Conservation (phyloP, 2,329 filamentous ascomycete species). For the Colletotrichum euphorbiae region DNA sequence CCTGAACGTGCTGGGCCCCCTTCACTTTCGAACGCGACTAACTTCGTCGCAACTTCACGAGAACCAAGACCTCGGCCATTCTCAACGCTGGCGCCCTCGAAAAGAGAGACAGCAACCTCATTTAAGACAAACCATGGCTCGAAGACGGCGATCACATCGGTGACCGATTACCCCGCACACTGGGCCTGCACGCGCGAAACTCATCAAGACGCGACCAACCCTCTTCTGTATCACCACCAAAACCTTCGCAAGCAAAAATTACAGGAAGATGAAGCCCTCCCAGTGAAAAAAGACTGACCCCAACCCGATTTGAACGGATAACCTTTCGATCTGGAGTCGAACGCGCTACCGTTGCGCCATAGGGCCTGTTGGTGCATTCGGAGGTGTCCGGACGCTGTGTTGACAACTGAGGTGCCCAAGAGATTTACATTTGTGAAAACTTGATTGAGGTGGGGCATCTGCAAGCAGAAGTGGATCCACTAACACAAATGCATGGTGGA, state of each 20-base stretch:
- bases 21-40: no score
- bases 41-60: not conserved
- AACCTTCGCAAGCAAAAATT: not conserved
- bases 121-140: not conserved
- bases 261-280: not conserved
- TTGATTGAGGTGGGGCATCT: no score
- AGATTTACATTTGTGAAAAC: not conserved
- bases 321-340: slow-evolving; percentile 40
- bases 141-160: not conserved
- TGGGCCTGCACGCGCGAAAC: not conserved
- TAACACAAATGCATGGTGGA: no score
- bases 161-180: not conserved
- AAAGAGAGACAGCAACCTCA: not conserved
- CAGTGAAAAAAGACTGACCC: slow-evolving; percentile 27
- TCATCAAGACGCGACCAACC: not conserved
- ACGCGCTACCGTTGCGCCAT: slow-evolving; percentile 39
- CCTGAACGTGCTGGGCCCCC: not conserved
- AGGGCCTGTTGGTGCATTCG: not conserved
- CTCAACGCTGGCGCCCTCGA: not conserved
- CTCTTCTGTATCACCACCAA: not conserved
- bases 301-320: slow-evolving; percentile 39
- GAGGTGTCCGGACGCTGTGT: not conserved
- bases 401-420: rapidly evolving
- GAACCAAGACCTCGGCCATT: rapidly evolving
- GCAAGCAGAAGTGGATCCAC: no score